Conservation (phyloP, 2,329 filamentous ascomycete species). For the Aspergillus uvarum region DNA sequence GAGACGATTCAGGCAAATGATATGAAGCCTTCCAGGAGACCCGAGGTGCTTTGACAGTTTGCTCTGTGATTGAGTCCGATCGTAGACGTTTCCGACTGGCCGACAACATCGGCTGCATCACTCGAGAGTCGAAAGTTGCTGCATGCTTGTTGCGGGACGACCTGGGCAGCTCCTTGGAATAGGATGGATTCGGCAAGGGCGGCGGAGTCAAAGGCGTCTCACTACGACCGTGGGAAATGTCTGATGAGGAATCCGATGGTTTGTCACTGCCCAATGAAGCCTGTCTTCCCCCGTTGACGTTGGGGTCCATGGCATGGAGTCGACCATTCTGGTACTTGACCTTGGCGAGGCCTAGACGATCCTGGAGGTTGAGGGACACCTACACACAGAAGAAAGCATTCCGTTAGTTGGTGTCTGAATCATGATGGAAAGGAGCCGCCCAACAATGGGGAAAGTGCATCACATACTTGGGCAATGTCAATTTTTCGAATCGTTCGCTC, state of each 20-base stretch:
- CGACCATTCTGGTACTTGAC: slow-evolving; percentile 97
- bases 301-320: slow-evolving; percentile 76
- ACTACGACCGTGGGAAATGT: slow-evolving; percentile 64
- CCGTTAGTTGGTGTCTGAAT: slow-evolving; percentile 19
- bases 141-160: slow-evolving; percentile 45
- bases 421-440: background rate
- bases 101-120: slow-evolving; percentile 47
- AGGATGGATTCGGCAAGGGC: slow-evolving; percentile 76
- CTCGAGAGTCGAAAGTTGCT: slow-evolving; percentile 43
- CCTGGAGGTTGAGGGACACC: slow-evolving; percentile 92
- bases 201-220: slow-evolving; percentile 69
- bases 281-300: slow-evolving; percentile 71
- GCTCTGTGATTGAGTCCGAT: slow-evolving; percentile 57
- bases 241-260: slow-evolving; percentile 83
- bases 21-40: slow-evolving; percentile 74
- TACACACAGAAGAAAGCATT: slow-evolving; percentile 42
- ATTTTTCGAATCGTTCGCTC: slow-evolving; percentile 44
- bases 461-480: slow-evolving; percentile 43
- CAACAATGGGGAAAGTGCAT: background rate
- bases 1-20: slow-evolving; percentile 80
- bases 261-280: slow-evolving; percentile 66
- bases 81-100: slow-evolving; percentile 69
- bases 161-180: slow-evolving; percentile 77
- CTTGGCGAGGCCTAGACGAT: slow-evolving; percentile 90
- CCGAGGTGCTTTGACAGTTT: slow-evolving; percentile 59